A percentile compares a stretch with the other conserved stretches of the same genome.
These are phyloP conservation scores for Paracoccidioides brasiliensis DNA, from an alignment of 2,329 filamentous ascomycete genomes.

Conservation along the genomic window DNA sequence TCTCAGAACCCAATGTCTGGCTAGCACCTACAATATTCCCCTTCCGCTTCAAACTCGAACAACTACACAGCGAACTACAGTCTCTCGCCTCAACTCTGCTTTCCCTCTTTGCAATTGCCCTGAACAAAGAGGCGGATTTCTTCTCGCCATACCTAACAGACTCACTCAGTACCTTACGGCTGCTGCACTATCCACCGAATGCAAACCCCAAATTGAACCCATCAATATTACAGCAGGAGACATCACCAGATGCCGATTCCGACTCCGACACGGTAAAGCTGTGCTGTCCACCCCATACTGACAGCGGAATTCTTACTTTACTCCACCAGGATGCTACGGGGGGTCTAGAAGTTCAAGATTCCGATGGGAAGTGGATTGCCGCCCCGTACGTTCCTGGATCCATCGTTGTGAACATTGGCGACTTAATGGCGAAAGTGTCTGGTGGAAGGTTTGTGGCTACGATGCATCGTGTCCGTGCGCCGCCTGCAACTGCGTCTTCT, in stretches of 20 bases:
- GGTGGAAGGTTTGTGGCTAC: slow-evolving; percentile 34
- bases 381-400: slow-evolving; percentile 30
- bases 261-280: slow-evolving; percentile 9
- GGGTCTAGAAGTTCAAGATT: slow-evolving; percentile 36
- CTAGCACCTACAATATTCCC: slow-evolving; percentile 15
- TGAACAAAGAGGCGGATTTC: slow-evolving; percentile 27
- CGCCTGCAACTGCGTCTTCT: not conserved
- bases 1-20: slow-evolving; percentile 33
- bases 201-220: not conserved
- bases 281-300: slow-evolving; percentile 24
- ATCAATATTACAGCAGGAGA: not conserved
- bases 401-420: slow-evolving; percentile 35
- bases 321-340: slow-evolving; percentile 36
- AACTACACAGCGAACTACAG: slow-evolving; percentile 29
- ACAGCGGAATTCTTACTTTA: slow-evolving; percentile 37
- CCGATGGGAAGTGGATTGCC: slow-evolving; percentile 29
- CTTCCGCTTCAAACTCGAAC: slow-evolving; percentile 22
- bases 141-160: slow-evolving; percentile 31
- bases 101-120: slow-evolving; percentile 27
- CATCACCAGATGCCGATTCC: not conserved
- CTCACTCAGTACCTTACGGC: slow-evolving; percentile 33
- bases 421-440: slow-evolving; percentile 31
- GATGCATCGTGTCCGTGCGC: slow-evolving; percentile 31
- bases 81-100: slow-evolving; percentile 26
- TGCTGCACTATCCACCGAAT: slow-evolving; percentile 32